Base-by-base conservation (phyloP, 2,329 filamentous ascomycete genomes). In the Fusarium pseudograminearum region DNA sequence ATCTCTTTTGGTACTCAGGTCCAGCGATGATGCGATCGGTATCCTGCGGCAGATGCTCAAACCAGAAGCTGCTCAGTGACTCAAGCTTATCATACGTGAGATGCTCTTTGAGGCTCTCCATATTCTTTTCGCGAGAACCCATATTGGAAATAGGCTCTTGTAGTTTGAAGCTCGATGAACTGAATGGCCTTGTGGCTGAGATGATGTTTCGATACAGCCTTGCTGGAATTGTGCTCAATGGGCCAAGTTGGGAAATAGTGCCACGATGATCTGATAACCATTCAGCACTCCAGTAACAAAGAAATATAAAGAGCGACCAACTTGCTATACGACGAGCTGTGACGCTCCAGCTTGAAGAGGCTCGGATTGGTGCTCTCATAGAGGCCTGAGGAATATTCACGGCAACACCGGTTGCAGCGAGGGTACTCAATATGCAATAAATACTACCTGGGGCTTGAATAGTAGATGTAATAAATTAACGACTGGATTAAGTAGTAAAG, bases 11-110 rank as follows among this genome's bases (percentile, higher is more conserved):
- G 16, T 78, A 67, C 3, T 73, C 71, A 6, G 47, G 44, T 8
- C 66, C 67, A 28, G 76, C 74, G 30, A 80, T 33, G 20, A 79
- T 54, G 11, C 74, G 57, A 16, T 72, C 65, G 28, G 78, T 70
- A 3, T 75, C 73, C 12, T 58, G 47, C 1, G 72, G 57, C 2
- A 81, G 36, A 54, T 81, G 77, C 68, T 77, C 79, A 64, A 80
- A 82, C 80, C 80, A 82, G 53, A 82, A 80, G n/a, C 70, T 65
- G 11, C 75, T 74, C 2, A 82, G 48, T 28, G 72, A 73, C 30
- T 75, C 61, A 7, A 82, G 73, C 16, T 79, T 66, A 0, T 64
- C 71, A 1, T 75, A 72, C 10, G 72, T 78, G n/a, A 81, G 63
- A 20, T 74, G 50, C 1, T 58, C 30, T 22, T 66, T 57, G 7